Evolutionary conservation across 768 basidiomycete species (phyloP).

Genomic region (Rhizopogon vulgaris): DNA sequence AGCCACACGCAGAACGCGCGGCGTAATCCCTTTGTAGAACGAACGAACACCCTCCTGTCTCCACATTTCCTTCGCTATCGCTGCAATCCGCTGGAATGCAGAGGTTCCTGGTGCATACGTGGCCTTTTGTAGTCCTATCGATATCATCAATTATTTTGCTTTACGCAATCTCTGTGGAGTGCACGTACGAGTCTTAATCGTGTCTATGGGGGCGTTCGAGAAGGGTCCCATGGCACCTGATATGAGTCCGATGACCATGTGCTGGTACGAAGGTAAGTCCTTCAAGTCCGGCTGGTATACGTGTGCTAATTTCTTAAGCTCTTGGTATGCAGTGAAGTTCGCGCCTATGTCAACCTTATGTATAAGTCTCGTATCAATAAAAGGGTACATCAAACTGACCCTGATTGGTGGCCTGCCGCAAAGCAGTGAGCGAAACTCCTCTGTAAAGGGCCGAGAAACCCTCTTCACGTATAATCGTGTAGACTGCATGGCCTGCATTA

Average conservation of each 20-base stretch:
- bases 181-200: constrained; percentile 85
- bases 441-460: constrained; percentile 81
- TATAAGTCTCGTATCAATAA: constrained; percentile 1
- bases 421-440: constrained; percentile 88
- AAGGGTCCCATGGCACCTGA: constrained; percentile 98
- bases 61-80: constrained; percentile 93
- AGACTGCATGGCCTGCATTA: constrained; percentile 95
- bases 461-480: constrained; percentile 90
- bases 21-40: constrained; percentile 99
- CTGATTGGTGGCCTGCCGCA: constrained; percentile 97
- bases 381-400: constrained; percentile 36
- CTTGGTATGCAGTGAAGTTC: constrained; percentile 98
- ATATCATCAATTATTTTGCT: constrained; percentile 1
- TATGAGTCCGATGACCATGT: constrained; percentile 90
- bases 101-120: constrained; percentile 66
- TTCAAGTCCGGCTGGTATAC: constrained; percentile 68
- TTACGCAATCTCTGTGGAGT: not conserved
- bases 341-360: constrained; percentile 48
- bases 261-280: constrained; percentile 91
- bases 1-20: constrained; percentile 91
- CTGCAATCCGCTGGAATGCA: constrained; percentile 71
- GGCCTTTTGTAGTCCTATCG: constrained; percentile 77
- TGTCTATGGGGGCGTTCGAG: constrained; percentile 94
- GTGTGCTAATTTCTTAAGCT: constrained; percentile 83
- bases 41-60: constrained; percentile 78